Conservation (phyloP, 2,329 filamentous ascomycete genomes). For the Rhynchosporium secalis region DNA sequence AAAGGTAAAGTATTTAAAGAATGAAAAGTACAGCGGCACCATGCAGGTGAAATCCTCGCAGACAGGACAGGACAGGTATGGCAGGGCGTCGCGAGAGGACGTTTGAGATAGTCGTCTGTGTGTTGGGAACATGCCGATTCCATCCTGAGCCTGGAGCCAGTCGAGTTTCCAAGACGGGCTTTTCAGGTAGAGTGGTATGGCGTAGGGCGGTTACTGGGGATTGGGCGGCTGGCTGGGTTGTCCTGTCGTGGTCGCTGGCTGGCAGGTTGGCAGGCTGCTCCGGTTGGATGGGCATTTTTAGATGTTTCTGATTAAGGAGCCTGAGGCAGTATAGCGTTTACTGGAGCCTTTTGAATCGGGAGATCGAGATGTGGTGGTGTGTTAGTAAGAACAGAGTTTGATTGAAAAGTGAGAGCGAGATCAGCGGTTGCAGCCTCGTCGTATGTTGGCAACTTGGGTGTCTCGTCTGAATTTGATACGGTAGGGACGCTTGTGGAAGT, state of each 20-base stretch:
- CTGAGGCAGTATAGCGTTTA: constrained; percentile 16
- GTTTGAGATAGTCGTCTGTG: constrained; percentile 8
- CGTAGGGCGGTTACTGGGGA: constrained; percentile 30
- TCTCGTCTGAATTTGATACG: neutral
- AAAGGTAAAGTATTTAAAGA: constrained; percentile 9
- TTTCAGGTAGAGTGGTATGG: constrained; percentile 26
- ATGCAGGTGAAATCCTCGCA: neutral
- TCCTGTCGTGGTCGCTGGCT: constrained; percentile 4
- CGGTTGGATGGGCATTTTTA: constrained; percentile 17
- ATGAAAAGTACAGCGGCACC: constrained; percentile 11
- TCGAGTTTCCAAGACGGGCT: constrained; percentile 3
- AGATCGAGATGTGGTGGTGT: neutral
- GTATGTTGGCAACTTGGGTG: neutral
- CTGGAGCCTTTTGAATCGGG: neutral
- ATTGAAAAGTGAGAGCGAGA: neutral
- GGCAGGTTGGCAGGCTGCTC: neutral
- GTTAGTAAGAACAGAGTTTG: neutral
- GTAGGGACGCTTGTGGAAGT: neutral
- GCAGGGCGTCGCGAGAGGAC: constrained; percentile 22
- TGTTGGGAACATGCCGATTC: constrained; percentile 14
- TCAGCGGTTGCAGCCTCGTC: neutral
- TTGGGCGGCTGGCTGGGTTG: constrained; percentile 17
- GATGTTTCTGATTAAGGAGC: constrained; percentile 20
- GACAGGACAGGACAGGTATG: neutral
- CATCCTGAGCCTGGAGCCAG: constrained; percentile 12